Percentiles rank a stretch among this genome's conserved stretches.
phyloP scores from a whole-genome alignment of 441 rosid genomes.

The Metrosideros polymorpha region DNA sequence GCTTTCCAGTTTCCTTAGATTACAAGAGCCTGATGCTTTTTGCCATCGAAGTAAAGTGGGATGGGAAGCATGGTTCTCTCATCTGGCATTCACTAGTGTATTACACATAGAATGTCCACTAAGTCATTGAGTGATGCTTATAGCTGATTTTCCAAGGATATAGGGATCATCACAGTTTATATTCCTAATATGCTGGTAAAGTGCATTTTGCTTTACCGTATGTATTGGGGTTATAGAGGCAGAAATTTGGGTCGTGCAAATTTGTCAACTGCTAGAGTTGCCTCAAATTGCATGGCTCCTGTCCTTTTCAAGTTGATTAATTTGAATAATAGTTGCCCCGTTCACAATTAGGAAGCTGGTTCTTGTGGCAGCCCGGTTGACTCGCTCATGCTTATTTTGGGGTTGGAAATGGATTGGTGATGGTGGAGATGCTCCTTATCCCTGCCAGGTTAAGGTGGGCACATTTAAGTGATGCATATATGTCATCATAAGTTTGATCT shows the following conservation, averaged over 20 bases:
- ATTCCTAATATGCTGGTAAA: neutral
- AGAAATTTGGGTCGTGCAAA: neutral
- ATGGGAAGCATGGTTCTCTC: neutral
- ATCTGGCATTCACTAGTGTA: neutral
- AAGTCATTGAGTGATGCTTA: neutral
- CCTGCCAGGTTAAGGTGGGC: conserved; percentile 99
- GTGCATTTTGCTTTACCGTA: neutral
- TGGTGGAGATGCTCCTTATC: conserved; percentile 74
- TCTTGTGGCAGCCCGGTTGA: conserved; percentile 88
- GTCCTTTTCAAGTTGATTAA: conserved; percentile 30
- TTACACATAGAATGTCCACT: neutral
- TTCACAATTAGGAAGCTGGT: conserved; percentile 90
- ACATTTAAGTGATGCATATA: conserved; percentile 70
- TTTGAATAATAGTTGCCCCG: conserved; percentile 37
- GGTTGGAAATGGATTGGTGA: conserved; percentile 27
- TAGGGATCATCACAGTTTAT: neutral
- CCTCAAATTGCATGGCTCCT: conserved; percentile 24
- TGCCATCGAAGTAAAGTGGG: neutral
- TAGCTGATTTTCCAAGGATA: neutral
- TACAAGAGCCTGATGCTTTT: neutral
- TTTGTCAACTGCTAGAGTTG: conserved; percentile 11
- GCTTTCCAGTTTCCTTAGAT: conserved; percentile 60
- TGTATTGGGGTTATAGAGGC: neutral
- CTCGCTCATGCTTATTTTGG: conserved; percentile 36
- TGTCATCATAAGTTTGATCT: conserved; percentile 71